A percentile compares a stretch with the other conserved stretches of the same genome.
These are phyloP conservation scores for Balansia obtecta DNA, from an alignment of 2,329 filamentous ascomycete genomes.

Conservation along the genomic window DNA sequence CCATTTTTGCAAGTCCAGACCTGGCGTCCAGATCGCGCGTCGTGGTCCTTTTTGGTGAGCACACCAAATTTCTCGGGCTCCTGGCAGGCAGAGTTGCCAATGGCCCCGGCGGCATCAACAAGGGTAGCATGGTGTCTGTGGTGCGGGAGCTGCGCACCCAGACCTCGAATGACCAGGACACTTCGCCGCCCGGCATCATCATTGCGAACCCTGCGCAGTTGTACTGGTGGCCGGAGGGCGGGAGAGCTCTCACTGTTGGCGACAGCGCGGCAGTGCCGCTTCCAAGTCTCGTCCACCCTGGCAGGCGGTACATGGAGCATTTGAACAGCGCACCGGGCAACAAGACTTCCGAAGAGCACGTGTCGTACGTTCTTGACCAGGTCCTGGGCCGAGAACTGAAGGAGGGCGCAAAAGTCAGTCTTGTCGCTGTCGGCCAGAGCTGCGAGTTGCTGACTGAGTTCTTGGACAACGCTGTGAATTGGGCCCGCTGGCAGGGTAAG, in stretches of 20 bases:
- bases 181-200: conserved; percentile 45
- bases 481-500: conserved; percentile 28
- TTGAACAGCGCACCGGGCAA: conserved; percentile 55
- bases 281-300: conserved; percentile 47
- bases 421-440: conserved; percentile 60
- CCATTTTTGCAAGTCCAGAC: conserved; percentile 40
- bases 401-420: conserved; percentile 44
- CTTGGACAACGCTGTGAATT: conserved; percentile 42
- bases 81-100: conserved; percentile 58
- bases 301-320: conserved; percentile 34
- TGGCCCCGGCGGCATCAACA: conserved; percentile 50
- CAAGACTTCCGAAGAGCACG: conserved; percentile 43
- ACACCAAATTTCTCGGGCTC: conserved; percentile 58
- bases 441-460: conserved; percentile 45
- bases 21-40: conserved; percentile 29
- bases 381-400: conserved; percentile 40
- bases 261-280: conserved; percentile 49
- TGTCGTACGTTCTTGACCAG: conserved; percentile 52
- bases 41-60: conserved; percentile 63
- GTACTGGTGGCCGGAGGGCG: conserved; percentile 57
- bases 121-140: conserved; percentile 58
- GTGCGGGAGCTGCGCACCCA: conserved; percentile 33
- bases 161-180: conserved; percentile 19
- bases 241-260: conserved; percentile 44
- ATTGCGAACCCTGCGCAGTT: conserved; percentile 69